Conservation (phyloP, 495 filamentous ascomycete species). For the Penicillium pancosmium region DNA sequence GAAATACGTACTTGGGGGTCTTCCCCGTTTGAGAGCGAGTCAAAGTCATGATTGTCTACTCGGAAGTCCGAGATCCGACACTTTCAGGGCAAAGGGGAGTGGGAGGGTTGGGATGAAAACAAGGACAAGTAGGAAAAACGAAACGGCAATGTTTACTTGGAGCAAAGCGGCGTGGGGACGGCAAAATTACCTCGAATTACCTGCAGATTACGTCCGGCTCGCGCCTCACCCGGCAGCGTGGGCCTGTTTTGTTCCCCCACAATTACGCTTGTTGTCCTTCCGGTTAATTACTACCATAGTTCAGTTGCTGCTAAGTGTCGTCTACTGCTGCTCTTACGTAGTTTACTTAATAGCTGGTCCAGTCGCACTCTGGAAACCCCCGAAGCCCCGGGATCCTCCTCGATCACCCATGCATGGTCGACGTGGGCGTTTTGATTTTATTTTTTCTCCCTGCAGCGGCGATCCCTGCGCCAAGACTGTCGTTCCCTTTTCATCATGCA, state of each 20-base stretch:
- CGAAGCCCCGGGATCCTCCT: background rate
- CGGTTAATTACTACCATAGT: background rate
- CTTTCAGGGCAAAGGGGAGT: slow-evolving; percentile 15
- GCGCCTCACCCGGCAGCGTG: slow-evolving; percentile 19
- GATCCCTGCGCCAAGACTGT: slow-evolving; percentile 26
- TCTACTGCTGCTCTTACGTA: too few relatives aligned
- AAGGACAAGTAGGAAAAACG: slow-evolving; percentile 24
- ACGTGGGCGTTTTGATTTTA: background rate
- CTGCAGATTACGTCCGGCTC: slow-evolving; percentile 17
- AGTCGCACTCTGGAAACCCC: background rate
- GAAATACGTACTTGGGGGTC: slow-evolving; percentile 49
- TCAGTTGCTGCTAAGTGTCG: too few relatives aligned
- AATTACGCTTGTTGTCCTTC: background rate
- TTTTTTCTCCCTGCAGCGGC: slow-evolving; percentile 18
- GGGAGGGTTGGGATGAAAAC: slow-evolving; percentile 9
- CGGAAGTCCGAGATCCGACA: slow-evolving; percentile 28
- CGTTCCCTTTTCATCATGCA: slow-evolving; percentile 13
- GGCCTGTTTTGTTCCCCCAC: slow-evolving; percentile 18
- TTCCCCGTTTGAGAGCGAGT: slow-evolving; percentile 56
- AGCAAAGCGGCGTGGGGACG: slow-evolving; percentile 2
- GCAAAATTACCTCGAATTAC: slow-evolving; percentile 21
- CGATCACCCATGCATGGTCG: background rate
- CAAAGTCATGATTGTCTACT: slow-evolving; percentile 39
- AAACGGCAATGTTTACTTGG: slow-evolving; percentile 29
- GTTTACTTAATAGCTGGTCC: too few relatives aligned